Percentiles rank a stretch among this genome's conserved stretches.
These are phyloP conservation scores for Macrocybe gigantea DNA, from an alignment of 768 basidiomycete genomes.

Conservation along the genomic window DNA sequence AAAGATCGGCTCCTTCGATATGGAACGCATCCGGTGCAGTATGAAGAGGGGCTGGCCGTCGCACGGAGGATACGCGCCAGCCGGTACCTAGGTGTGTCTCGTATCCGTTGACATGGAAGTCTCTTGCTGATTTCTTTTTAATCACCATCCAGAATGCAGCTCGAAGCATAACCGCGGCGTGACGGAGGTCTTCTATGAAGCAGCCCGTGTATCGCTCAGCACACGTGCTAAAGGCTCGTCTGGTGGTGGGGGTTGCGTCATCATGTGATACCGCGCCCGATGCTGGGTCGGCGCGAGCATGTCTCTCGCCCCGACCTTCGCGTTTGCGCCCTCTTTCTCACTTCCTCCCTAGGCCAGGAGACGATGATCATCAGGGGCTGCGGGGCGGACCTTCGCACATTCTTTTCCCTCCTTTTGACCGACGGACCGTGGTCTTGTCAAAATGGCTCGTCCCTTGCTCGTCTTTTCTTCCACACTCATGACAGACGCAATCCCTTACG, in stretches of 20 bases:
- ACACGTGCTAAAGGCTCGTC: slow-evolving; percentile 64
- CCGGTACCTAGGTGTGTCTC: slow-evolving; percentile 79
- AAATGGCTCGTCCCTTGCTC: too few species aligned
- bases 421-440: too few species aligned
- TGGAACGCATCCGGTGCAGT: slow-evolving; percentile 71
- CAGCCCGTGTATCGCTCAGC: slow-evolving; percentile 77
- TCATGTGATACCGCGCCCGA: background rate
- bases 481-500: too few species aligned
- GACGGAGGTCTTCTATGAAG: slow-evolving; percentile 88
- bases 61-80: slow-evolving; percentile 89
- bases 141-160: slow-evolving; percentile 69
- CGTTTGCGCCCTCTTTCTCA: background rate
- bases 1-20: slow-evolving; percentile 69
- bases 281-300: background rate
- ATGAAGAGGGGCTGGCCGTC: slow-evolving; percentile 87
- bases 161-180: slow-evolving; percentile 97
- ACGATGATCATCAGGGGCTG: too few species aligned
- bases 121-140: background rate
- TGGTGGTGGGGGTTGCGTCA: slow-evolving; percentile 24
- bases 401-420: too few species aligned
- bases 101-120: background rate
- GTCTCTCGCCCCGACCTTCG: background rate
- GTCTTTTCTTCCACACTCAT: too few species aligned
- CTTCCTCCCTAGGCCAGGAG: too few species aligned
- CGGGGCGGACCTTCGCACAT: too few species aligned